These are phyloP conservation scores for Nematocida major DNA, from an alignment of 371 early-diverging fungal genomes.

Conservation along the genomic window DNA sequence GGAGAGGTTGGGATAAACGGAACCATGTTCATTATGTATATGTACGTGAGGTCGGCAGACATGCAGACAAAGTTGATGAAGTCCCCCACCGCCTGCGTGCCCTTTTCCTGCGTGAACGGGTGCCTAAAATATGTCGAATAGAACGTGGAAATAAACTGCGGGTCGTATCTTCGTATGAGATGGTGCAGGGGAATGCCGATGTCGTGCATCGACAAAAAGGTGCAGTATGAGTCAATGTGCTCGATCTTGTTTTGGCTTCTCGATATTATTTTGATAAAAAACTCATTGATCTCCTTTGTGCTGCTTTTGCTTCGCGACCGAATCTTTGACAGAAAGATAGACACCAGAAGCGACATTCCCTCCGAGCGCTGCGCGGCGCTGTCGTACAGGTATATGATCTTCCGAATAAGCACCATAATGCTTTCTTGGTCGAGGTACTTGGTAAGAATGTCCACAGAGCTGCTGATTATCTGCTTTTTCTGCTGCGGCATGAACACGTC, in stretches of 20 bases:
- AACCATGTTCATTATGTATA: slow-evolving; percentile 51
- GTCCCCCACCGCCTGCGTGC: slow-evolving; percentile 50
- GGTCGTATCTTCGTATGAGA: slow-evolving; percentile 35
- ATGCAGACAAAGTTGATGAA: slow-evolving; percentile 48
- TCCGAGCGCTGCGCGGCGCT: slow-evolving; percentile 48
- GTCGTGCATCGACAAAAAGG: slow-evolving; percentile 31
- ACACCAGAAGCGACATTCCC: slow-evolving; percentile 34
- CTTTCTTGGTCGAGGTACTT: slow-evolving; percentile 7
- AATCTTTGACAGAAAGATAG: slow-evolving; percentile 37
- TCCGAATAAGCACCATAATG: slow-evolving; percentile 8
- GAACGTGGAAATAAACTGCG: slow-evolving; percentile 51
- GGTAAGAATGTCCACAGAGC: slow-evolving; percentile 20
- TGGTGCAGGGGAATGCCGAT: slow-evolving; percentile 50
- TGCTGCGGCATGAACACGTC: slow-evolving; percentile 6
- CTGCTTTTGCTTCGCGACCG: neutral
- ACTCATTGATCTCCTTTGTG: slow-evolving; percentile 37
- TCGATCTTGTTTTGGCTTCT: slow-evolving; percentile 46
- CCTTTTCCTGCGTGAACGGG: slow-evolving; percentile 51
- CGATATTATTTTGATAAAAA: slow-evolving; percentile 31
- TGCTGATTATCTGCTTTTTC: slow-evolving; percentile 29
- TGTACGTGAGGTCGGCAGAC: slow-evolving; percentile 43
- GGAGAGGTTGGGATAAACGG: slow-evolving; percentile 50
- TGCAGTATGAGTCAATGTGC: slow-evolving; percentile 51
- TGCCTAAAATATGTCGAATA: slow-evolving; percentile 52
- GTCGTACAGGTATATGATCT: slow-evolving; percentile 37